These are phyloP conservation scores for Coriaria nepalensis DNA, from an alignment of 306 rosid genomes.

Conservation along the genomic window DNA sequence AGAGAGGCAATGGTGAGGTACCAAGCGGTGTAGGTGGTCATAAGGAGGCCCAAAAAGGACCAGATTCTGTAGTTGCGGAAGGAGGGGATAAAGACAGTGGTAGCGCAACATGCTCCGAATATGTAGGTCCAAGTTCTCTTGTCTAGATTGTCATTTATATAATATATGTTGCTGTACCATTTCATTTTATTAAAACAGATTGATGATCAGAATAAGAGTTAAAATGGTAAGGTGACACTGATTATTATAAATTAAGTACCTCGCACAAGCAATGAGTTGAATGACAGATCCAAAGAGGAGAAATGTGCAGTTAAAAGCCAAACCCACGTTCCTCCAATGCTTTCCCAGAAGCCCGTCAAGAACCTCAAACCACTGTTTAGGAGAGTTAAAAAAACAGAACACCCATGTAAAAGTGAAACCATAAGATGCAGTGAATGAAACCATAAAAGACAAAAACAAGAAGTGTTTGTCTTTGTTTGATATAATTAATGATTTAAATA, in stretches of 20 bases:
- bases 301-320: constrained; percentile 96
- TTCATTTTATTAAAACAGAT: too few species aligned
- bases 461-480: too few species aligned
- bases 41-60: constrained; percentile 87
- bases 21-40: constrained; percentile 99
- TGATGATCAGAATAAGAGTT: constrained; percentile 9
- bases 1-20: constrained; percentile 79
- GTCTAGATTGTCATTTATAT: constrained; percentile 92
- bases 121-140: constrained; percentile 99
- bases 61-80: constrained; percentile 94
- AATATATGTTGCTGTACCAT: constrained; percentile 73
- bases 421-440: too few species aligned
- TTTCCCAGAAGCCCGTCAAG: constrained; percentile 97
- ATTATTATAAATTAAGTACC: constrained; percentile 28
- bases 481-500: neutral
- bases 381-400: neutral
- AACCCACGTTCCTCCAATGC: constrained; percentile 95
- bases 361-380: constrained; percentile 79
- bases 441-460: too few species aligned
- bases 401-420: constrained; percentile 23
- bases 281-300: constrained; percentile 99
- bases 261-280: constrained; percentile 97
- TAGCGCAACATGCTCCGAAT: constrained; percentile 98
- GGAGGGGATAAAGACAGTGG: constrained; percentile 96
- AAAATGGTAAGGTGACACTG: constrained; percentile 7